Evolutionary conservation across 1,139 yeast species (phyloP).

Genomic region (Magnusiomyces ingens): DNA sequence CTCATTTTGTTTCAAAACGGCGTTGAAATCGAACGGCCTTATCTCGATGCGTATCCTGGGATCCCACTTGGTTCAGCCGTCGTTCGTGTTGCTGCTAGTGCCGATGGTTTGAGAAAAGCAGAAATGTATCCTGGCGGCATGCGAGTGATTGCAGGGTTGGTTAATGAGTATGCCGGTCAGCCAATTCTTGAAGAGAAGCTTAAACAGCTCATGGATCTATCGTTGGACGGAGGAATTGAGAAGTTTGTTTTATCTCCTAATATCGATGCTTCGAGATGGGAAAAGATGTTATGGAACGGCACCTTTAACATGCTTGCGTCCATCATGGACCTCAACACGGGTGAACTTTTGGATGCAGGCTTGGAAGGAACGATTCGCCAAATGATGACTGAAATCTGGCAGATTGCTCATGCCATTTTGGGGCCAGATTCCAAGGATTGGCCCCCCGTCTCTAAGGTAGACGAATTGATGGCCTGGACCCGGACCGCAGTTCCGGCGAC

Average conservation of each 20-base stretch:
- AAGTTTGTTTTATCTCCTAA: constrained; percentile 11
- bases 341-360: constrained; percentile 17
- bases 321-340: constrained; percentile 17
- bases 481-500: constrained; percentile 11
- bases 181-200: not conserved
- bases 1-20: constrained; percentile 24
- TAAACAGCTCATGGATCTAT: not conserved
- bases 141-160: constrained; percentile 15
- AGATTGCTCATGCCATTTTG: constrained; percentile 19
- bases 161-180: not conserved
- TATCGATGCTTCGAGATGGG: constrained; percentile 20
- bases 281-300: constrained; percentile 24
- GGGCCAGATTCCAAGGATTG: constrained; percentile 15
- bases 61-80: constrained; percentile 21
- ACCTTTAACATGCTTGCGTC: constrained; percentile 22
- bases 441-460: constrained; percentile 14
- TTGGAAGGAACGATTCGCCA: constrained; percentile 11
- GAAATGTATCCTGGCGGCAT: constrained; percentile 13
- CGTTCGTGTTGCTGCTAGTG: constrained; percentile 18
- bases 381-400: constrained; percentile 20
- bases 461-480: constrained; percentile 16
- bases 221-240: constrained; percentile 15
- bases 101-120: constrained; percentile 15
- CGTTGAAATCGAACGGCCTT: constrained; percentile 23
- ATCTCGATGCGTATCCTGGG: constrained; percentile 18